Evolutionary conservation across 495 filamentous ascomycete genomes (phyloP).

Genomic region (Terfezia boudieri): DNA sequence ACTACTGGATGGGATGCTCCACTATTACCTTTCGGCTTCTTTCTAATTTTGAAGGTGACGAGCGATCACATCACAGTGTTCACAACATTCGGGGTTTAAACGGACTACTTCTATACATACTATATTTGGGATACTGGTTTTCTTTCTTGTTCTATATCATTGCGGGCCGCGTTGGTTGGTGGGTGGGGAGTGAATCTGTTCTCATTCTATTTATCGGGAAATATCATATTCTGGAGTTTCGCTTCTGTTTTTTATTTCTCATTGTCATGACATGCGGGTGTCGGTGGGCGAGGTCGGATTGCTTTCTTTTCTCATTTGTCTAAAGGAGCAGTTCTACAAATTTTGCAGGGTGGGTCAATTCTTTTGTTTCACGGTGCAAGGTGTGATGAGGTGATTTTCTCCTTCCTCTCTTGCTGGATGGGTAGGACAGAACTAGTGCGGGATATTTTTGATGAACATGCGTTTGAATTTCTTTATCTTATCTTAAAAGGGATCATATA

Average conservation of each 20-base stretch:
- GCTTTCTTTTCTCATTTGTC: constrained; percentile 10
- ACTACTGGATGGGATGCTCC: neutral
- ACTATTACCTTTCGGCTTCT: neutral
- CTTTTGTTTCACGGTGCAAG: neutral
- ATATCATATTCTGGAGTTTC: constrained; percentile 16
- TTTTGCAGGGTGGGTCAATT: constrained; percentile 15
- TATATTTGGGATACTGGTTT: neutral
- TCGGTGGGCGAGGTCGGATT: constrained; percentile 9
- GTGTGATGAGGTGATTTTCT: constrained; percentile 1
- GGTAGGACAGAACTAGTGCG: too few relatives aligned
- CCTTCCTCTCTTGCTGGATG: neutral
- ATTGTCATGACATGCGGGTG: constrained; percentile 18
- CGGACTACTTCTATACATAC: neutral
- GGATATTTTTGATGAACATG: too few relatives aligned
- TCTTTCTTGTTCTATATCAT: constrained; percentile 11
- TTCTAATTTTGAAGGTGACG: neutral
- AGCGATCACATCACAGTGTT: neutral
- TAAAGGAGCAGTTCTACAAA: constrained; percentile 6
- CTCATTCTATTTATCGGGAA: constrained; percentile 13
- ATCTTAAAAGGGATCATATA: constrained; percentile 2
- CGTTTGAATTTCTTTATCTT: neutral
- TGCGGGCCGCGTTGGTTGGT: constrained; percentile 16
- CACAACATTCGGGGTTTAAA: neutral
- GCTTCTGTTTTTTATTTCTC: constrained; percentile 13
- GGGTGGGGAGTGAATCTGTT: constrained; percentile 17